Conservation (phyloP, 2,329 filamentous ascomycete species). For the Ophiostoma australiae region DNA sequence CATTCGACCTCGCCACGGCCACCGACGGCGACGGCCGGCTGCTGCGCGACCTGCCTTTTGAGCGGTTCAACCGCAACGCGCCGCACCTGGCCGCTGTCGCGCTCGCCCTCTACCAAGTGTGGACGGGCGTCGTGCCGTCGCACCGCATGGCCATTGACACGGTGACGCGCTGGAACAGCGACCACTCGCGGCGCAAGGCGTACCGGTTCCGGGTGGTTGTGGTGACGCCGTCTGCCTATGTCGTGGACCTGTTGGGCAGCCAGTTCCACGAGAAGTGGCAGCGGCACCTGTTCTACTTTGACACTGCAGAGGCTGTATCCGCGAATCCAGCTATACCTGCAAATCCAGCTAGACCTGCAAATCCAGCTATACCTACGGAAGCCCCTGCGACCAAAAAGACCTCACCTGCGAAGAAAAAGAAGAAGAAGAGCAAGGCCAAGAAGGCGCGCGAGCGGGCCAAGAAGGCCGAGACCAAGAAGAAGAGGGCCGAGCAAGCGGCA, state of each 20-base stretch:
- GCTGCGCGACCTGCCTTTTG: slow-evolving; percentile 15
- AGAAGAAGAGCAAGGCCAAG: slow-evolving; percentile 16
- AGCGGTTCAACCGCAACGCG: slow-evolving; percentile 17
- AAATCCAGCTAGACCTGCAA: too few relatives aligned
- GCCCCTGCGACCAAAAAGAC: not conserved
- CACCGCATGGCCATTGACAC: slow-evolving; percentile 22
- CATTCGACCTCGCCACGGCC: slow-evolving; percentile 5
- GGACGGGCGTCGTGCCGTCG: slow-evolving; percentile 15
- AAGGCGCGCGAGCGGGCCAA: not conserved
- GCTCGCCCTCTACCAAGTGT: slow-evolving; percentile 18
- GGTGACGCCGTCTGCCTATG: slow-evolving; percentile 14
- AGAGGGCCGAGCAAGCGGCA: not conserved
- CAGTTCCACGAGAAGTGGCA: not conserved
- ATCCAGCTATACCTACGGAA: too few relatives aligned
- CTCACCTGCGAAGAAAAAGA: not conserved
- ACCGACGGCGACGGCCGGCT: not conserved
- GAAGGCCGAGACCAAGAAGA: not conserved
- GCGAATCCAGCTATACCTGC: too few relatives aligned
- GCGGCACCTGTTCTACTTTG: not conserved
- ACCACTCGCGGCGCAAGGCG: slow-evolving; percentile 23
- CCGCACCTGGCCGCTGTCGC: slow-evolving; percentile 16
- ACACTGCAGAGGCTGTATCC: not conserved
- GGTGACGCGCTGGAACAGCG: slow-evolving; percentile 20
- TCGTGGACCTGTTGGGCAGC: slow-evolving; percentile 19
- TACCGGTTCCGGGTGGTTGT: slow-evolving; percentile 22